These are phyloP conservation scores for Anacardium occidentale DNA, from an alignment of 345 rosid species.

Conservation along the genomic window DNA sequence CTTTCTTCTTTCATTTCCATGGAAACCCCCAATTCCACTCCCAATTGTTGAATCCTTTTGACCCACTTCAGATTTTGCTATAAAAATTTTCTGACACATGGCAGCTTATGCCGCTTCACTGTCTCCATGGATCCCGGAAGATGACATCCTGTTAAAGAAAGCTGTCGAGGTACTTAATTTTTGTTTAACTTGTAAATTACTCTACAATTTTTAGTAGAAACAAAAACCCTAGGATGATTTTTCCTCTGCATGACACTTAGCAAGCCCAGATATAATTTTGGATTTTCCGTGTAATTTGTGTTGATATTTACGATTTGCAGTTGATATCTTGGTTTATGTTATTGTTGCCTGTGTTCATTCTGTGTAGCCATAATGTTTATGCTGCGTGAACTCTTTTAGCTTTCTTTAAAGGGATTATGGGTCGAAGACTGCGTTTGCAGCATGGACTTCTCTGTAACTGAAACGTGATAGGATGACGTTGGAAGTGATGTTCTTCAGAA, in stretches of 20 bases:
- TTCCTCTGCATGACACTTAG: not conserved
- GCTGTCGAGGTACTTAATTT: slow-evolving; percentile 55
- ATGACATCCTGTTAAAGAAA: slow-evolving; percentile 62
- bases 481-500: not conserved
- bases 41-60: not conserved
- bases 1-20: not conserved
- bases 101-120: slow-evolving; percentile 33
- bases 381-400: not conserved
- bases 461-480: not conserved
- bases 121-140: slow-evolving; percentile 59
- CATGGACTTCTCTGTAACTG: not conserved
- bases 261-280: not conserved
- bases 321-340: not conserved
- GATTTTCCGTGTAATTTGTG: not conserved
- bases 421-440: not conserved
- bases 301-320: not conserved
- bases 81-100: slow-evolving; percentile 21
- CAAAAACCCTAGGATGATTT: slow-evolving; percentile 10
- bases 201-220: not conserved
- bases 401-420: not conserved
- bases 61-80: not conserved
- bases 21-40: slow-evolving; percentile 12
- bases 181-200: not conserved
- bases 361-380: not conserved
- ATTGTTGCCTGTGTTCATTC: not conserved